phyloP scores from a whole-genome alignment of 495 filamentous ascomycete genomes.

The Penicillium pulvis region DNA sequence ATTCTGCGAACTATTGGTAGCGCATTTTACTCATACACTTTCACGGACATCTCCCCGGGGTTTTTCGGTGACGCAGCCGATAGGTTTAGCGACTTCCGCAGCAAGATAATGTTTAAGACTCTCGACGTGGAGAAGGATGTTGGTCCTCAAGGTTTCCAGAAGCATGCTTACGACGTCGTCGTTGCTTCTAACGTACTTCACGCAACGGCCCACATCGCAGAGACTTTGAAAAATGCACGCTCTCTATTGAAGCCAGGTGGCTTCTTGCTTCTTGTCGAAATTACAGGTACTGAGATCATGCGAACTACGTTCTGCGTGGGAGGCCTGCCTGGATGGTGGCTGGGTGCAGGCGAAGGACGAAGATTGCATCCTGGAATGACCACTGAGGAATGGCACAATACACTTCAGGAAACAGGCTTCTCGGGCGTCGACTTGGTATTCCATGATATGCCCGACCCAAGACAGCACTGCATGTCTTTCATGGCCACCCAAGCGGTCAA shows the following conservation, averaged over 20 bases:
- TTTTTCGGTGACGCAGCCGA: not conserved
- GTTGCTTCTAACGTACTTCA: not conserved
- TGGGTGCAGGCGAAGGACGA: slow-evolving; percentile 19
- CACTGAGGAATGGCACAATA: slow-evolving; percentile 35
- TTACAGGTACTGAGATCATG: slow-evolving; percentile 37
- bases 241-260: slow-evolving; percentile 22
- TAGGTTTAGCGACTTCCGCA: slow-evolving; percentile 7
- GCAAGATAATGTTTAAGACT: slow-evolving; percentile 42
- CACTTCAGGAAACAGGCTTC: slow-evolving; percentile 44
- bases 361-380: slow-evolving; percentile 12
- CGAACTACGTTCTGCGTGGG: slow-evolving; percentile 13
- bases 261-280: slow-evolving; percentile 35
- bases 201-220: not conserved
- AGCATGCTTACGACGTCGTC: not conserved
- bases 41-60: slow-evolving; percentile 40
- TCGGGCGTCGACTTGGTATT: slow-evolving; percentile 51
- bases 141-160: not conserved
- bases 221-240: not conserved
- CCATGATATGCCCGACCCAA: no score
- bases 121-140: slow-evolving; percentile 17
- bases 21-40: not conserved
- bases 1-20: no score
- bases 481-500: no score
- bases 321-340: slow-evolving; percentile 30
- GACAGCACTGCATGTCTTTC: no score